Percentiles rank a stretch among this genome's conserved stretches.
Evolutionary conservation across 31 red algal species (phyloP).

Genomic region (Endocladia muricata): DNA sequence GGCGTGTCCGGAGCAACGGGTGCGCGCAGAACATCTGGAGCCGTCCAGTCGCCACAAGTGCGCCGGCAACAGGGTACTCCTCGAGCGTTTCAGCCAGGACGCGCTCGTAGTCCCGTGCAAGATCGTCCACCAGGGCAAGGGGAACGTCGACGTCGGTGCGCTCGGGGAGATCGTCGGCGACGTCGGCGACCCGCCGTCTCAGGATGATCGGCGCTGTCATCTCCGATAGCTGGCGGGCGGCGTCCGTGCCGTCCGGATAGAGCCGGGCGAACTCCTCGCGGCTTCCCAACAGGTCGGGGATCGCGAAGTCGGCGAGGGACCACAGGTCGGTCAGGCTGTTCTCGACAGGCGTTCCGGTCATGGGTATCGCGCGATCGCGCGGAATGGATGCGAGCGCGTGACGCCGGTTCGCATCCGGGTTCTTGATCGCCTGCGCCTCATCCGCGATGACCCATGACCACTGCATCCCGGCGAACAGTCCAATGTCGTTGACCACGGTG

Average conservation of each 20-base stretch:
- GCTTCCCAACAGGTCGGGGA: too few relatives aligned
- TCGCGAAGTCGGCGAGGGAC: too few relatives aligned
- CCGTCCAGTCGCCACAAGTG: background rate
- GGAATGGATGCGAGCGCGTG: conserved; percentile 90
- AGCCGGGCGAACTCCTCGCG: too few relatives aligned
- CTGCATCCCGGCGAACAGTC: conserved; percentile 62
- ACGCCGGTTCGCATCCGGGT: conserved; percentile 83
- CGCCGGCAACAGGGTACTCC: background rate
- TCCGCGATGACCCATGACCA: conserved; percentile 97
- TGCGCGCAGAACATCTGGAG: background rate
- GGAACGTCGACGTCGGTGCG: too few relatives aligned
- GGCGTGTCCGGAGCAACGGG: background rate
- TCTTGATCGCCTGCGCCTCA: conserved; percentile 98
- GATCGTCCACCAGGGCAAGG: too few relatives aligned
- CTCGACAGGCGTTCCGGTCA: conserved; percentile 94
- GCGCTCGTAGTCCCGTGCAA: too few relatives aligned
- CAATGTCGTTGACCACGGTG: conserved; percentile 79
- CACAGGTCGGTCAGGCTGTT: conserved; percentile 97
- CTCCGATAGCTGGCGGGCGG: too few relatives aligned
- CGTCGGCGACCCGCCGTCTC: too few relatives aligned
- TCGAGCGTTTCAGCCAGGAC: background rate
- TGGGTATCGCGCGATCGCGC: conserved; percentile 72
- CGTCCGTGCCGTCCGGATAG: too few relatives aligned
- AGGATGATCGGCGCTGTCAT: too few relatives aligned
- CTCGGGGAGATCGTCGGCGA: too few relatives aligned